Evolutionary conservation across 1,284 basidiomycete species (phyloP).

Genomic region (Anthracocystis walkeri): DNA sequence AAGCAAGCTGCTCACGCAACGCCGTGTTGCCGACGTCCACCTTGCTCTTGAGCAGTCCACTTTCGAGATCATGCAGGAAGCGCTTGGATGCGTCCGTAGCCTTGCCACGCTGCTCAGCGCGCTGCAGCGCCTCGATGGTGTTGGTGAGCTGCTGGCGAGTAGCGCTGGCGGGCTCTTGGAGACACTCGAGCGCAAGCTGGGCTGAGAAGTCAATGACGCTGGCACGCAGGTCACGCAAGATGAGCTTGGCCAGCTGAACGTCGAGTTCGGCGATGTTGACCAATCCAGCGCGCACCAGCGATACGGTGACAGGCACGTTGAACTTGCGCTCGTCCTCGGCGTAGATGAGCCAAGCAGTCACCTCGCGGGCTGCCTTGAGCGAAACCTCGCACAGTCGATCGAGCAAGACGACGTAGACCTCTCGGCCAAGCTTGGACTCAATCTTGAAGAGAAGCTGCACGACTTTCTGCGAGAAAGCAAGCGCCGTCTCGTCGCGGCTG

Average conservation of each 20-base stretch:
- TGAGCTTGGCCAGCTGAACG: conserved; percentile 88
- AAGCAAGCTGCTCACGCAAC: conserved; percentile 73
- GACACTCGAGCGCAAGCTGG: conserved; percentile 85
- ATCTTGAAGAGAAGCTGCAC: conserved; percentile 73
- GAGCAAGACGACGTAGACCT: conserved; percentile 83
- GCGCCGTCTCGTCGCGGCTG: conserved; percentile 85
- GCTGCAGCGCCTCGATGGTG: conserved; percentile 82
- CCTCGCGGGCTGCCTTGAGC: conserved; percentile 94
- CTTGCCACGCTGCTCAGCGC: conserved; percentile 77
- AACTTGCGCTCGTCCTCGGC: conserved; percentile 95
- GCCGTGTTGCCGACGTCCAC: conserved; percentile 60
- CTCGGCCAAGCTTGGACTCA: conserved; percentile 59
- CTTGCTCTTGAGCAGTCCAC: conserved; percentile 69
- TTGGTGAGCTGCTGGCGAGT: conserved; percentile 83
- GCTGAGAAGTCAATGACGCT: conserved; percentile 85
- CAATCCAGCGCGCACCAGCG: conserved; percentile 85
- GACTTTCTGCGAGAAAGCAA: conserved; percentile 93
- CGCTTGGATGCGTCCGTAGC: conserved; percentile 81
- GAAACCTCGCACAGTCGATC: conserved; percentile 90
- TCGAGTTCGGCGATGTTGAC: conserved; percentile 85
- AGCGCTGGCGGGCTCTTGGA: conserved; percentile 79
- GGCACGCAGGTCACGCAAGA: conserved; percentile 80
- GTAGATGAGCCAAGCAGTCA: conserved; percentile 94
- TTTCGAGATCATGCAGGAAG: conserved; percentile 75
- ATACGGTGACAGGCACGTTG: conserved; percentile 92